phyloP scores from a whole-genome alignment of 1,139 yeast genomes.

The Debaryomyces udenii region DNA sequence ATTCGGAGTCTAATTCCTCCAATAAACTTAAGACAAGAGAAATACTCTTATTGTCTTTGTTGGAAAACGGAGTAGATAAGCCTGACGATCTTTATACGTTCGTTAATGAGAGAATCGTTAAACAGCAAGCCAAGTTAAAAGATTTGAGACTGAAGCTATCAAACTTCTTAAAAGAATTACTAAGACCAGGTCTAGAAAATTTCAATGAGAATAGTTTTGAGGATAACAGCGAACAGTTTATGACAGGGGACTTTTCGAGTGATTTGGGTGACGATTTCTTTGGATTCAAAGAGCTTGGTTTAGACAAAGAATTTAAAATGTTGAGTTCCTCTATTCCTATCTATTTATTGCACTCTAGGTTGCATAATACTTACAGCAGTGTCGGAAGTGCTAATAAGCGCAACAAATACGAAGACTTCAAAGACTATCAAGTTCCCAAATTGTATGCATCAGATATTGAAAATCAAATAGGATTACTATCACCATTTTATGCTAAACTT shows the following conservation, averaged over 20 bases:
- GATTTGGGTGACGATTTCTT: slow-evolving; percentile 96
- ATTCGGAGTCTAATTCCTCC: slow-evolving; percentile 64
- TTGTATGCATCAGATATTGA: slow-evolving; percentile 55
- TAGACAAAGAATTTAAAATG: slow-evolving; percentile 91
- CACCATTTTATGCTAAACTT: slow-evolving; percentile 57
- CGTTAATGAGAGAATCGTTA: slow-evolving; percentile 70
- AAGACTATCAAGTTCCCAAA: slow-evolving; percentile 50
- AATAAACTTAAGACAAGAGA: slow-evolving; percentile 49
- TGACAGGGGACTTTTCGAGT: slow-evolving; percentile 91
- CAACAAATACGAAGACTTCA: slow-evolving; percentile 64
- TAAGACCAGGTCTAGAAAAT: slow-evolving; percentile 82
- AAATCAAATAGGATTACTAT: slow-evolving; percentile 59
- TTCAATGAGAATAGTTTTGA: slow-evolving; percentile 76
- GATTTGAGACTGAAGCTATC: slow-evolving; percentile 73
- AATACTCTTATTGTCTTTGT: slow-evolving; percentile 60
- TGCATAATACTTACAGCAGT: slow-evolving; percentile 54
- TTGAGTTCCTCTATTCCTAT: slow-evolving; percentile 86
- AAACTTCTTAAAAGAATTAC: slow-evolving; percentile 73
- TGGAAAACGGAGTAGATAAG: slow-evolving; percentile 83
- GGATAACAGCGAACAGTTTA: slow-evolving; percentile 90
- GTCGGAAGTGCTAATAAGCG: slow-evolving; percentile 49
- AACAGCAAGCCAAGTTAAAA: slow-evolving; percentile 67
- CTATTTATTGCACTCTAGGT: slow-evolving; percentile 79
- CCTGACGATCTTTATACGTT: slow-evolving; percentile 78
- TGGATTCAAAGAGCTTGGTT: slow-evolving; percentile 91